Conservation (phyloP, 2,329 filamentous ascomycete genomes). For the Ophiostoma perfectum region DNA sequence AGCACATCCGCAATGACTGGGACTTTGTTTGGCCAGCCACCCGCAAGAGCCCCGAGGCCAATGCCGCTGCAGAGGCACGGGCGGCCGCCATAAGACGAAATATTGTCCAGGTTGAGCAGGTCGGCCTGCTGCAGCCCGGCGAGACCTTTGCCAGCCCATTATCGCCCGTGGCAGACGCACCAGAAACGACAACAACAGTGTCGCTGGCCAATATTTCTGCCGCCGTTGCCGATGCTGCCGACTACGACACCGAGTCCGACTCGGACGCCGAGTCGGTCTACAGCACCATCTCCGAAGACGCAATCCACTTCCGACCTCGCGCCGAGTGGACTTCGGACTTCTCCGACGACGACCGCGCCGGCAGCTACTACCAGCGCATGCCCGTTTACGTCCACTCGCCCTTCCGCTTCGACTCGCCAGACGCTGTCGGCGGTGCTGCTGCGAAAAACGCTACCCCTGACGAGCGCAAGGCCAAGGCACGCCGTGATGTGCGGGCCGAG, state of each 20-base stretch:
- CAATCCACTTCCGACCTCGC: conserved; percentile 45
- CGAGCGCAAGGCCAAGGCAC: conserved; percentile 50
- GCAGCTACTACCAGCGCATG: conserved; percentile 28
- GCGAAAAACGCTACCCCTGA: conserved; percentile 38
- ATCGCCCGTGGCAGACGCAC: neutral
- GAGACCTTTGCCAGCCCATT: conserved; percentile 22
- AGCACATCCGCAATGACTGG: conserved; percentile 56
- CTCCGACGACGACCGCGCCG: conserved; percentile 43
- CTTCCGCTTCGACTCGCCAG: conserved; percentile 48
- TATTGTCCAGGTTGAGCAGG: conserved; percentile 17
- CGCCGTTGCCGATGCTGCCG: conserved; percentile 12
- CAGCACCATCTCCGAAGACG: conserved; percentile 53
- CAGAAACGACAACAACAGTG: neutral
- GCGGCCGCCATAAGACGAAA: neutral
- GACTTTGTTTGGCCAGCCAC: conserved; percentile 49
- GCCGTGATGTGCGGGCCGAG: conserved; percentile 57
- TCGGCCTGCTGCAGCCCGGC: conserved; percentile 18
- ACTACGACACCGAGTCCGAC: conserved; percentile 36
- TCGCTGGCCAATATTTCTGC: conserved; percentile 20
- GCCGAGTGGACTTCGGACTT: conserved; percentile 55
- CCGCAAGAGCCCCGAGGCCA: neutral
- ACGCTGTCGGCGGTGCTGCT: conserved; percentile 42
- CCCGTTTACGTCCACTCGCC: conserved; percentile 36
- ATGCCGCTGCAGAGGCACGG: neutral
- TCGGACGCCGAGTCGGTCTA: conserved; percentile 48